Conservation (phyloP, 2,329 filamentous ascomycete species). For the Colletotrichum karsti region DNA sequence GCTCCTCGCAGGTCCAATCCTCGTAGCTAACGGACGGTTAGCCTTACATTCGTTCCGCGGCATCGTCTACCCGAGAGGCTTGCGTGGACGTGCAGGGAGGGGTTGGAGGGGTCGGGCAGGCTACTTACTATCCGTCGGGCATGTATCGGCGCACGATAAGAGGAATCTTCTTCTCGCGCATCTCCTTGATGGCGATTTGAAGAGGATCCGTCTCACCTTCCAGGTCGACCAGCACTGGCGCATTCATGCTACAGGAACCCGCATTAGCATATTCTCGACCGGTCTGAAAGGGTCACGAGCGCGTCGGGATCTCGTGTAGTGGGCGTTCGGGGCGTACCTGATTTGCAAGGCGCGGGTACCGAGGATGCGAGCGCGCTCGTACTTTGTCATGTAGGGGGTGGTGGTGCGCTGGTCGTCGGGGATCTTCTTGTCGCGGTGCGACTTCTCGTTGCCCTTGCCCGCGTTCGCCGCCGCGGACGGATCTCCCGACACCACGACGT, state of each 20-base stretch:
- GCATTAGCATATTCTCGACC: slow-evolving; percentile 27
- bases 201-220: slow-evolving; percentile 98
- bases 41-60: slow-evolving; percentile 30
- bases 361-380: slow-evolving; percentile 92
- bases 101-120: neutral
- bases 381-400: slow-evolving; percentile 99
- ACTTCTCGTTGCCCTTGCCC: slow-evolving; percentile 61
- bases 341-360: slow-evolving; percentile 96
- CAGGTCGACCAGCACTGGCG: slow-evolving; percentile 93
- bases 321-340: slow-evolving; percentile 67
- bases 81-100: neutral
- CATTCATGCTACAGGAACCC: slow-evolving; percentile 79
- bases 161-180: slow-evolving; percentile 98
- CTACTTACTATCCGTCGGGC: slow-evolving; percentile 90
- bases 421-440: slow-evolving; percentile 85
- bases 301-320: neutral
- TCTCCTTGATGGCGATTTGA: slow-evolving; percentile 96
- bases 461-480: slow-evolving; percentile 66
- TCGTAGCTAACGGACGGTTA: slow-evolving; percentile 75
- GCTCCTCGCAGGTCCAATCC: slow-evolving; percentile 98
- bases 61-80: neutral
- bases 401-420: slow-evolving; percentile 87
- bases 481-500: slow-evolving; percentile 69
- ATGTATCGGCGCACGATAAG: slow-evolving; percentile 94
- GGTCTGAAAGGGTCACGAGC: neutral